These are phyloP conservation scores for Auriscalpium vulgare DNA, from an alignment of 768 basidiomycete genomes.

Conservation along the genomic window DNA sequence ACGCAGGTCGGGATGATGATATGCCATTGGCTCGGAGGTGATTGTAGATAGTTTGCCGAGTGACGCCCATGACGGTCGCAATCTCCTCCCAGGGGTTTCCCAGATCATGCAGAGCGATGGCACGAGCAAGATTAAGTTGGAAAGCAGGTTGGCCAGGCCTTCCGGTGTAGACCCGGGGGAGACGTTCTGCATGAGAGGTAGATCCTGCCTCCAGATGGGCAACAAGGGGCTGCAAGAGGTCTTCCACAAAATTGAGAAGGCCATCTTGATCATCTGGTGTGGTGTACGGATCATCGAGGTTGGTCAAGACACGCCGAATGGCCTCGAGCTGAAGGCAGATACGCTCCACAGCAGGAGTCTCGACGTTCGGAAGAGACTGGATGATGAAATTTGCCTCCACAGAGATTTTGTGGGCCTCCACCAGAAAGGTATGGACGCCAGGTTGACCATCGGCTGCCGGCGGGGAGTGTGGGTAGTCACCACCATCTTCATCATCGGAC, in stretches of 20 bases:
- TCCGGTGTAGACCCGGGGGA: not conserved
- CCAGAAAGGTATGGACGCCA: not conserved
- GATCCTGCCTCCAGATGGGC: not conserved
- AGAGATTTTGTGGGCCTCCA: not conserved
- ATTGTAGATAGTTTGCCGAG: not conserved
- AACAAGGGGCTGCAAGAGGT: not conserved
- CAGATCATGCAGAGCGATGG: not conserved
- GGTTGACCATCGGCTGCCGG: not conserved
- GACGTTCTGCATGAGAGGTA: not conserved
- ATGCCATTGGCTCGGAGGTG: not conserved
- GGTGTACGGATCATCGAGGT: not conserved
- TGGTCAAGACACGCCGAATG: not conserved
- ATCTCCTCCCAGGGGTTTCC: not conserved
- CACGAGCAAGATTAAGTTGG: not conserved
- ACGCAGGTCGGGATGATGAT: not conserved
- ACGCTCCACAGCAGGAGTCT: not conserved
- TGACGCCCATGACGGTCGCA: not conserved
- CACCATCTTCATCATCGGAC: too few relatives aligned
- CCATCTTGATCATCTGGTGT: not conserved
- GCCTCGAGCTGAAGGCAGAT: not conserved
- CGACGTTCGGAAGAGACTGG: not conserved
- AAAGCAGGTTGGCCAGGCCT: not conserved
- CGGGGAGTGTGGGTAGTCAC: too few relatives aligned
- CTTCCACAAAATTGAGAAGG: not conserved
- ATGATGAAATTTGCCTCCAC: not conserved